phyloP scores from a whole-genome alignment of 257 asterid species.

The Solanum pennellii region DNA sequence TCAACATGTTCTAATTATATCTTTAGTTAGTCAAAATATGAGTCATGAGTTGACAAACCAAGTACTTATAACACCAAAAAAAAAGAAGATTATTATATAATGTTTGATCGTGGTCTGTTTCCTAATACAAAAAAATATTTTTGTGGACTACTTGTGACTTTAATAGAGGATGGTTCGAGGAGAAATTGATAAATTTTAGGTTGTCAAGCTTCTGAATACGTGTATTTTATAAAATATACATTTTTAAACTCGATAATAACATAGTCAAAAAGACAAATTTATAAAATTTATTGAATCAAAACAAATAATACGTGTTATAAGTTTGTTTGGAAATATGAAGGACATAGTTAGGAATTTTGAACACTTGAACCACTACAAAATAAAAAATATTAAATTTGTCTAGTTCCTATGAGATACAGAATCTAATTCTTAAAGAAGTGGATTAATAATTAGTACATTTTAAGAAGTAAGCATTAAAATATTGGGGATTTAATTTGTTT shows the following conservation, averaged over 20 bases:
- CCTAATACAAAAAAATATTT: background rate
- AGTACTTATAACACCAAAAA: background rate
- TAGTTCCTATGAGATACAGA: background rate
- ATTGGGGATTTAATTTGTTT: background rate
- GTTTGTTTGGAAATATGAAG: background rate
- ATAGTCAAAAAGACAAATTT: rapidly evolving
- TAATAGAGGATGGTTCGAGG: background rate
- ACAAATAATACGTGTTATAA: background rate
- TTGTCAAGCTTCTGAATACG: background rate
- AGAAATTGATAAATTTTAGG: background rate
- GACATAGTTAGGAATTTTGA: background rate
- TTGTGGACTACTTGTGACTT: background rate
- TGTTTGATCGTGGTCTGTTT: background rate
- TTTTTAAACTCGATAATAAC: no score
- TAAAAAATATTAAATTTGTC: background rate
- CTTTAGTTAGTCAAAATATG: background rate
- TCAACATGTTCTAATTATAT: background rate
- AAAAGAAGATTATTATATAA: background rate
- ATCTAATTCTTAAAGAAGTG: background rate
- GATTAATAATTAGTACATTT: background rate
- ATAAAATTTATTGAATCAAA: no score
- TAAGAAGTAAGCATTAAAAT: background rate
- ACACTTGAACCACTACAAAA: background rate
- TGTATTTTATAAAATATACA: no score
- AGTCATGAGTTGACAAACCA: background rate